Evolutionary conservation across 169 alveolate species (phyloP).

Genomic region (Plasmodium ovale): DNA sequence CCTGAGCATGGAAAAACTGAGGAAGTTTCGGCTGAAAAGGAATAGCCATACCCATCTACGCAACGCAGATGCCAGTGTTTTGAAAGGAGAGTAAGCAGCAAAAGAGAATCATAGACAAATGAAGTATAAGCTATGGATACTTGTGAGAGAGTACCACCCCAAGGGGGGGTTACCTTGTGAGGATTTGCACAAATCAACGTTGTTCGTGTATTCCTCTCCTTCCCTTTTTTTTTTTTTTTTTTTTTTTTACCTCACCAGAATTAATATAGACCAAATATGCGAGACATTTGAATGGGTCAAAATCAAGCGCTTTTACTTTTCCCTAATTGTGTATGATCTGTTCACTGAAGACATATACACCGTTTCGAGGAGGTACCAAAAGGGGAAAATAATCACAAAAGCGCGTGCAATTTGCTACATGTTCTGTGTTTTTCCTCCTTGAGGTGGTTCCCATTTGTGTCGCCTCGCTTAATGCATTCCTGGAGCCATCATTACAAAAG

Average conservation of each 20-base stretch:
- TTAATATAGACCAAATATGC: slow-evolving; percentile 40
- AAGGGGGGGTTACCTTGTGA: too few relatives aligned
- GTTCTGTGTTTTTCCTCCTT: too few relatives aligned
- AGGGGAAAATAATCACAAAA: not conserved
- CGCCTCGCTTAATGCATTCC: not conserved
- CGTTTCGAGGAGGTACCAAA: slow-evolving; percentile 26
- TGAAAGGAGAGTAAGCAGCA: slow-evolving; percentile 42
- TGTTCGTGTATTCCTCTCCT: not conserved
- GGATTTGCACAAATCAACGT: not conserved
- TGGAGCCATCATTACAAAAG: not conserved
- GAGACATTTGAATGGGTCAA: slow-evolving; percentile 65
- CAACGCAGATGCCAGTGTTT: slow-evolving; percentile 7
- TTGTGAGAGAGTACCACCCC: not conserved
- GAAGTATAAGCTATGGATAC: not conserved
- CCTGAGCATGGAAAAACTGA: slow-evolving; percentile 19
- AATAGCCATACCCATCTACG: slow-evolving; percentile 8
- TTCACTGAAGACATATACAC: slow-evolving; percentile 32
- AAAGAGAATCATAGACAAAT: not conserved
- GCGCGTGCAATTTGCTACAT: too few relatives aligned
- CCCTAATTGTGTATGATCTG: slow-evolving; percentile 52
- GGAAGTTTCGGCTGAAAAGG: not conserved
- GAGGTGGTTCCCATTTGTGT: too few relatives aligned
- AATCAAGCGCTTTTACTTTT: slow-evolving; percentile 58
- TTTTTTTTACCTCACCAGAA: slow-evolving; percentile 16
- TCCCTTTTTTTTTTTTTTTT: not conserved